A percentile compares a stretch with the other conserved stretches of the same genome.
These are phyloP conservation scores for Sporothrix schenckii DNA, from an alignment of 2,329 filamentous ascomycete genomes.

Conservation along the genomic window DNA sequence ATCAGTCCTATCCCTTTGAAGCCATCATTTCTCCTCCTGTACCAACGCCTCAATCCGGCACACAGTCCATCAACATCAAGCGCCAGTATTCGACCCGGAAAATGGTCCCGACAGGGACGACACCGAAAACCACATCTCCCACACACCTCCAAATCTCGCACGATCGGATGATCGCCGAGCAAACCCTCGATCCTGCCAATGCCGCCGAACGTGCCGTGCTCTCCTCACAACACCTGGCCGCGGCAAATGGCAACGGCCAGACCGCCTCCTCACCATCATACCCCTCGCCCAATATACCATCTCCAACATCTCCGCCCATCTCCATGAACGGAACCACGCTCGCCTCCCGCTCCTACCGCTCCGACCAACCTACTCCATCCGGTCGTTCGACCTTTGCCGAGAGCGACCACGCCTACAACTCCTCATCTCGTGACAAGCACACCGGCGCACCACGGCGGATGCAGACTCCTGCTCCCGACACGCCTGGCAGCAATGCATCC, in stretches of 20 bases:
- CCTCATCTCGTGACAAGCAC: slow-evolving; percentile 45
- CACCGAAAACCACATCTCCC: slow-evolving; percentile 75
- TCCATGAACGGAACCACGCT: slow-evolving; percentile 56
- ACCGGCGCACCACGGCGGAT: slow-evolving; percentile 56
- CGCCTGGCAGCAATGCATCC: slow-evolving; percentile 60
- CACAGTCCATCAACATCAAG: slow-evolving; percentile 61
- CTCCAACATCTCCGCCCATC: slow-evolving; percentile 68
- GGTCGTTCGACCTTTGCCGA: slow-evolving; percentile 60
- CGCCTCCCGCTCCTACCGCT: slow-evolving; percentile 63
- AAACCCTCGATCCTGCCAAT: slow-evolving; percentile 67
- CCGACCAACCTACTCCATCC: slow-evolving; percentile 59
- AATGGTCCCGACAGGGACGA: slow-evolving; percentile 61
- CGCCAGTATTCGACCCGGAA: slow-evolving; percentile 77
- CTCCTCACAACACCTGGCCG: slow-evolving; percentile 69
- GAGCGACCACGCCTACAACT: slow-evolving; percentile 49
- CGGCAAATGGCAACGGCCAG: slow-evolving; percentile 66
- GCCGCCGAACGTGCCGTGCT: slow-evolving; percentile 68
- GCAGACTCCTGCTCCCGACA: slow-evolving; percentile 65
- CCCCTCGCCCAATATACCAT: slow-evolving; percentile 68
- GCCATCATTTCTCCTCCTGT: slow-evolving; percentile 35
- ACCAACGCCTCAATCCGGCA: slow-evolving; percentile 47
- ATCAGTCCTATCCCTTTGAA: slow-evolving; percentile 52
- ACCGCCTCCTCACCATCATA: slow-evolving; percentile 57
- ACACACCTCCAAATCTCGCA: slow-evolving; percentile 71
- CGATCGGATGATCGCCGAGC: slow-evolving; percentile 66